phyloP scores from a whole-genome alignment of 2,329 filamentous ascomycete species.

The Pestalotiopsis sp. region DNA sequence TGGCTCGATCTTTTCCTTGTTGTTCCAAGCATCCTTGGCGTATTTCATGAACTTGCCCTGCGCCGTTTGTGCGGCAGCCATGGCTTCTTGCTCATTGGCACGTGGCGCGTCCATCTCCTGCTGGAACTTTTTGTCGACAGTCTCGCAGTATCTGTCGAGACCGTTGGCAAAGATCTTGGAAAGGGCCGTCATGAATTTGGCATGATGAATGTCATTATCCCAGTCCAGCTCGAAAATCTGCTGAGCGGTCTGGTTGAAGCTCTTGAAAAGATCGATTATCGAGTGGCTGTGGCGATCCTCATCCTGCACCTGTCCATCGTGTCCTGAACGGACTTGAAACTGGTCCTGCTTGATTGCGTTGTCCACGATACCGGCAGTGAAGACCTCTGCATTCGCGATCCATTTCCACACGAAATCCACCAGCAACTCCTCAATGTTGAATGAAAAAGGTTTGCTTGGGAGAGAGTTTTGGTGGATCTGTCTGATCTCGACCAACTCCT shows the following conservation, averaged over 20 bases:
- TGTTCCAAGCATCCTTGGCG: conserved; percentile 90
- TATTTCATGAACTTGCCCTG: conserved; percentile 93
- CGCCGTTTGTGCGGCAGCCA: conserved; percentile 73
- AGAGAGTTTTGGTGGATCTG: conserved; percentile 77
- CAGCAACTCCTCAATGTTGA: conserved; percentile 83
- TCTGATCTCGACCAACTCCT: conserved; percentile 82
- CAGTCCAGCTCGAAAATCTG: conserved; percentile 85
- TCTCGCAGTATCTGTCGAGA: conserved; percentile 86
- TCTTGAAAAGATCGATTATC: conserved; percentile 88
- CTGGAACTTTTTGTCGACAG: conserved; percentile 81
- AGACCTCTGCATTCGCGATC: conserved; percentile 79
- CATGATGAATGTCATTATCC: conserved; percentile 91
- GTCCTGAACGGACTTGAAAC: conserved; percentile 74
- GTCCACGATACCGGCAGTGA: conserved; percentile 82
- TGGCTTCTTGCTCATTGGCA: conserved; percentile 73
- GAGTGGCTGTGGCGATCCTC: conserved; percentile 91
- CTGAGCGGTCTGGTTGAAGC: conserved; percentile 90
- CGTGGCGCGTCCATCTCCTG: conserved; percentile 93
- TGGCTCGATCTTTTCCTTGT: conserved; percentile 90
- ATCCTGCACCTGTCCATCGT: conserved; percentile 66
- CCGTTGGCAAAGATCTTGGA: conserved; percentile 83
- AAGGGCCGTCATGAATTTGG: conserved; percentile 94
- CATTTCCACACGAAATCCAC: conserved; percentile 96
- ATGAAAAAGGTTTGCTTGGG: conserved; percentile 75
- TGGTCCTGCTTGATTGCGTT: conserved; percentile 88